These are phyloP conservation scores for Porodaedalea pini DNA, from an alignment of 1,284 basidiomycete genomes.

Conservation along the genomic window DNA sequence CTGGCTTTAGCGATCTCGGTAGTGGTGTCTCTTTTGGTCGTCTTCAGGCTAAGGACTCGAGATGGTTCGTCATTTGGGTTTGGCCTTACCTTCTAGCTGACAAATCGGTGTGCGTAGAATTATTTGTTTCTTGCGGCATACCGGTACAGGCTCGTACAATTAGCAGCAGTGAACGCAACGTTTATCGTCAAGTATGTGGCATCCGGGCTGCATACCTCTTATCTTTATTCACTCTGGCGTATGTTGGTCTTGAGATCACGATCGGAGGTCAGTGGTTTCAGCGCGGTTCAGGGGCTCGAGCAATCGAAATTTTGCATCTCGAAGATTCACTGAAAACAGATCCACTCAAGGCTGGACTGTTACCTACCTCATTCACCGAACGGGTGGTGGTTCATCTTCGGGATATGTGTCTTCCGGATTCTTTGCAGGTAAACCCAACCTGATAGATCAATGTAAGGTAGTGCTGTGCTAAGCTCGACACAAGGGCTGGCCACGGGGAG, in stretches of 20 bases:
- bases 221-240: slow-evolving; percentile 60
- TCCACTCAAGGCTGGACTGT: slow-evolving; percentile 55
- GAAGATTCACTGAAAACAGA: not conserved
- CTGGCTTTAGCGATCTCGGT: slow-evolving; percentile 52
- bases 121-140: not conserved
- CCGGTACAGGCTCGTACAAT: not conserved
- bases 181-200: slow-evolving; percentile 54
- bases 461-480: not conserved
- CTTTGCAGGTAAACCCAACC: slow-evolving; percentile 38
- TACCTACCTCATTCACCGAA: slow-evolving; percentile 49
- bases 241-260: slow-evolving; percentile 65
- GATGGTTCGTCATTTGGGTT: slow-evolving; percentile 40
- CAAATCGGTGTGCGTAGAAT: not conserved
- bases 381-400: slow-evolving; percentile 43
- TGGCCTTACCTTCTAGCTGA: not conserved
- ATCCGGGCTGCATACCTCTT: slow-evolving; percentile 52
- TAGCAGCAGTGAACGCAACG: slow-evolving; percentile 34
- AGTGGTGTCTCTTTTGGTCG: slow-evolving; percentile 37
- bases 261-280: slow-evolving; percentile 44
- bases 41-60: slow-evolving; percentile 51
- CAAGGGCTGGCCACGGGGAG: slow-evolving; percentile 57
- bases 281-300: too few relatives aligned
- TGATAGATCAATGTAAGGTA: not conserved
- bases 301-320: too few relatives aligned
- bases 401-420: slow-evolving; percentile 55